Evolutionary conservation across 257 asterid genomes (phyloP), one percentile per base, ranked within the genome.

Genomic region (Avicennia marina): DNA sequence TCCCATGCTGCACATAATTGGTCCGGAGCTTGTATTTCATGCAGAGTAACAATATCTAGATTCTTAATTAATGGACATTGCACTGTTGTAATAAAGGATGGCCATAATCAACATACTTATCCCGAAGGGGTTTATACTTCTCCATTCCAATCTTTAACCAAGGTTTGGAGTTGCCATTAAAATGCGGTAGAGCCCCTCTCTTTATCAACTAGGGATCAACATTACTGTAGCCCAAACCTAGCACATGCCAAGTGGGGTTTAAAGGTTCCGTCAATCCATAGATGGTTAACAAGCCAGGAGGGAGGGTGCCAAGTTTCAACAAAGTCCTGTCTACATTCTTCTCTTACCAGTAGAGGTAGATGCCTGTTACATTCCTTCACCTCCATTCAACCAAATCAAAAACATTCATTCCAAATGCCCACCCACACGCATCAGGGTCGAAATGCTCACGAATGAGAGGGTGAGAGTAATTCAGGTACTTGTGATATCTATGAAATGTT

Each of bases 121-220:
- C 79, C 91, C 91, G 80, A 45, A 83, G 77, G 7, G 87, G 60
- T 49, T 80, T 83, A 44, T 83, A 83, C 58, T 83, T 83, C 73
- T 80, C 91, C 70, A 70, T 74, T 54, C 91, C 85, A 3, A 83
- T 80, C 78, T 80, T 83, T 70, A 83, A 51, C 91, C 91, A 83
- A 4, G 91, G 91, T 60, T 83, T 83, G 0, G 78, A 77, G 60
- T 83, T 83, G 25, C 91, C 91, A 61, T 83, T 80, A 55, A 67
- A 83, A 68, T 83, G 91, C 75, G 80, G 75, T 51, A 83, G 87
- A 27, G 87, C 87, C 25, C 87, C 91, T 20, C 65, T 80, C 61
- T 75, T 79, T 7, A 83, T 77, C 81, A 80, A 46, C 58, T 68
- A 67, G 2, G 78, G 73, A 40, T 83, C 85, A 0, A 83, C 84